Evolutionary conservation across 176 grass and related monocot genomes (phyloP).

Genomic region (Bonia amplexicaulis): DNA sequence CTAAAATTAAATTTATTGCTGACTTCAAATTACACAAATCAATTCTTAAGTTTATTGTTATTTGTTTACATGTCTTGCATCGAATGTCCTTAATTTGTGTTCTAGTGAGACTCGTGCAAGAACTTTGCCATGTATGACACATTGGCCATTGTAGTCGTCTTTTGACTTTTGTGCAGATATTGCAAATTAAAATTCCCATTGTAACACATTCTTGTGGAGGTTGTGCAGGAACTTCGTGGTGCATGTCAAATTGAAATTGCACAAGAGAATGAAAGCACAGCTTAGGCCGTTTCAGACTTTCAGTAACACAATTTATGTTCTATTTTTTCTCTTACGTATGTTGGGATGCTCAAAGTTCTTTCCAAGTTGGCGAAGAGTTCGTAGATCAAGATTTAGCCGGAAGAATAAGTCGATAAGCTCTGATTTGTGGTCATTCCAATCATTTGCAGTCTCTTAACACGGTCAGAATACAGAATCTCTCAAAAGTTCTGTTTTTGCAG

Average conservation of each 20-base stretch:
- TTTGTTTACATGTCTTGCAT: no score
- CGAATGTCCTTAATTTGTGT: no score
- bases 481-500: neutral
- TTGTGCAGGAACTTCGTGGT: neutral
- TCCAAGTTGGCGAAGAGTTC: no score
- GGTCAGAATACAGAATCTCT: neutral
- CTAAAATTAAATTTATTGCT: neutral
- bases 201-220: neutral
- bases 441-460: neutral
- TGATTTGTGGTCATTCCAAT: no score
- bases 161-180: neutral
- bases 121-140: neutral
- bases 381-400: no score
- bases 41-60: neutral
- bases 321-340: no score
- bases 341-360: no score
- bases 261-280: neutral
- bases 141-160: neutral
- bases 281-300: no score
- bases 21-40: neutral
- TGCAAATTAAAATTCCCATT: neutral
- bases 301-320: no score
- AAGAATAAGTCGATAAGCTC: no score
- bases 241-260: neutral
- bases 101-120: neutral